A percentile compares a stretch with the other conserved stretches of the same genome.
Evolutionary conservation across 768 basidiomycete genomes (phyloP).

Genomic region (Mrakia hoshinonis): DNA sequence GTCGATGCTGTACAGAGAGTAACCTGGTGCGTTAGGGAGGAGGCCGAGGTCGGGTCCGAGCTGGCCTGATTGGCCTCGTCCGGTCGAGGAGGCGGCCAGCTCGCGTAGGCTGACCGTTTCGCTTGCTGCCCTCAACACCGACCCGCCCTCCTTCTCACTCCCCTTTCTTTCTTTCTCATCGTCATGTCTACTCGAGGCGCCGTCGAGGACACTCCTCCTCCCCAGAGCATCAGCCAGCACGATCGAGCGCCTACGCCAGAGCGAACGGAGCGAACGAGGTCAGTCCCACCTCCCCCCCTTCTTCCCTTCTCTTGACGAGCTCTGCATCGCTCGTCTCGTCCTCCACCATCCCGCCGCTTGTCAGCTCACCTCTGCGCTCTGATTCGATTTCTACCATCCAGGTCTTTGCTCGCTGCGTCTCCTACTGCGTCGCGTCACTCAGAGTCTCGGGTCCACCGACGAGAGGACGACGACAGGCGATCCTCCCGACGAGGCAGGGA

Average conservation of each 20-base stretch:
- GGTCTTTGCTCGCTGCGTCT: not conserved
- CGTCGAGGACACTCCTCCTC: slow-evolving; percentile 11
- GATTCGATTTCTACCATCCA: not conserved
- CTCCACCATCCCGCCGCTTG: no score
- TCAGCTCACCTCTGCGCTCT: not conserved
- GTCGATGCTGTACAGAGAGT: no score
- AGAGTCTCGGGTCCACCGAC: not conserved
- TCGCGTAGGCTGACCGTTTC: no score
- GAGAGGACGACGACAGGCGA: not conserved
- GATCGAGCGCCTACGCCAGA: slow-evolving; percentile 19
- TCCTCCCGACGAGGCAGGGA: slow-evolving; percentile 7
- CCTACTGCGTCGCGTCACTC: slow-evolving; percentile 14
- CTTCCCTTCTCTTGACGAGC: not conserved
- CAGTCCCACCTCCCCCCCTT: not conserved
- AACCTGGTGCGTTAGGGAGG: no score
- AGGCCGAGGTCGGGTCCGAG: no score
- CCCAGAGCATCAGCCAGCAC: not conserved
- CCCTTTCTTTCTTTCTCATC: not conserved
- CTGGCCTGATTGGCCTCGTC: no score
- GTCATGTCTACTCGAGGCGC: not conserved
- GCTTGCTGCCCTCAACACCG: not conserved
- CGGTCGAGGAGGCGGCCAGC: no score
- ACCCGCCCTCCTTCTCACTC: not conserved
- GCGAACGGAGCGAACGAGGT: not conserved
- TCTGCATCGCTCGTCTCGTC: not conserved